These are phyloP conservation scores for Penicillium salamii DNA, from an alignment of 495 filamentous ascomycete species.

Conservation along the genomic window DNA sequence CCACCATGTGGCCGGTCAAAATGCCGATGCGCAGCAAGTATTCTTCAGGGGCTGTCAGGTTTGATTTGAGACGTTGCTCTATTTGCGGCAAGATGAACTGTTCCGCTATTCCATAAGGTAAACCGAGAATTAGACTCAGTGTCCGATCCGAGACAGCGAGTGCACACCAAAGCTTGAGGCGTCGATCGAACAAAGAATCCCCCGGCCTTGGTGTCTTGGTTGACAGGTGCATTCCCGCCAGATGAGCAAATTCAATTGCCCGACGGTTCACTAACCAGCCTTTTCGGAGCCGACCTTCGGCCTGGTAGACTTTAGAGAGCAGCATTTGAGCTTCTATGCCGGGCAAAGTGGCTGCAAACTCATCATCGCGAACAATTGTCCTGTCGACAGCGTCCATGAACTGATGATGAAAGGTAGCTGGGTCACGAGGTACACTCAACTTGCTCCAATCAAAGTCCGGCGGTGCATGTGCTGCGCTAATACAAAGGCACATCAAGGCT, in stretches of 20 bases:
- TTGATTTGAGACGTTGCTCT: slow-evolving; percentile 17
- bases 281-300: slow-evolving; percentile 50
- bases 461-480: slow-evolving; percentile 34
- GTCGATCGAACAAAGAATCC: slow-evolving; percentile 24
- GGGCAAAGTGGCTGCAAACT: slow-evolving; percentile 45
- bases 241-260: slow-evolving; percentile 45
- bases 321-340: slow-evolving; percentile 51
- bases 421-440: slow-evolving; percentile 23
- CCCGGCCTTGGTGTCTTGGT: slow-evolving; percentile 16
- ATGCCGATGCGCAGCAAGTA: slow-evolving; percentile 33
- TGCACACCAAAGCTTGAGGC: slow-evolving; percentile 43
- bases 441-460: slow-evolving; percentile 20
- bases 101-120: slow-evolving; percentile 47
- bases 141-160: slow-evolving; percentile 44
- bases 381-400: slow-evolving; percentile 38
- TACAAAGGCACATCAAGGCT: slow-evolving; percentile 31
- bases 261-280: slow-evolving; percentile 48
- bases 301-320: slow-evolving; percentile 43
- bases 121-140: slow-evolving; percentile 46
- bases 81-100: slow-evolving; percentile 28
- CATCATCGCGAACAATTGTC: slow-evolving; percentile 46
- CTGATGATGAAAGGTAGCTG: slow-evolving; percentile 24
- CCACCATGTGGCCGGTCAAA: slow-evolving; percentile 49
- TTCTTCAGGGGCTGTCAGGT: slow-evolving; percentile 16
- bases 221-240: slow-evolving; percentile 43